Evolutionary conservation across 1,139 yeast genomes (phyloP).

Genomic region (Yamadazyma songkhlaensis): DNA sequence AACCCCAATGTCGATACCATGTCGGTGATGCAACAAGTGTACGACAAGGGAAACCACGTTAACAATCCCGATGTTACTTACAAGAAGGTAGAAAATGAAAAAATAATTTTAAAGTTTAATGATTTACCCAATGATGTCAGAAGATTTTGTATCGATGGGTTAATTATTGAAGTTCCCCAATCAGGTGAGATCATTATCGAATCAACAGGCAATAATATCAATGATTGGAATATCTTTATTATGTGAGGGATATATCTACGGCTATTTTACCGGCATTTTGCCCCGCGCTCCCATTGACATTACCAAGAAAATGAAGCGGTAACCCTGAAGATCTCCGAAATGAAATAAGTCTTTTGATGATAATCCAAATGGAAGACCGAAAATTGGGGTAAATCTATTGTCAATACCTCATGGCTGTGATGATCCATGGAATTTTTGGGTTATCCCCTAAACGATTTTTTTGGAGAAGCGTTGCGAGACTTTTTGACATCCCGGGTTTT

Average conservation of each 20-base stretch:
- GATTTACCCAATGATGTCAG: constrained; percentile 18
- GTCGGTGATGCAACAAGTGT: constrained; percentile 58
- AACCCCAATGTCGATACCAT: constrained; percentile 42
- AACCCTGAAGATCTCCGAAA: too few species aligned
- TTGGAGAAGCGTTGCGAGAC: too few species aligned
- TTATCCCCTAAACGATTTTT: too few species aligned
- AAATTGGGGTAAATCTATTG: too few species aligned
- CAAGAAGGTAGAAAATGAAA: constrained; percentile 25
- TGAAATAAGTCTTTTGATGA: too few species aligned
- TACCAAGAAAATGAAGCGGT: neutral
- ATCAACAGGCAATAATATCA: constrained; percentile 16
- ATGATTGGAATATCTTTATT: constrained; percentile 21
- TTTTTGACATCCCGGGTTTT: too few species aligned
- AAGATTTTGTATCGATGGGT: constrained; percentile 58
- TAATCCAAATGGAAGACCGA: too few species aligned
- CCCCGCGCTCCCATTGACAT: neutral
- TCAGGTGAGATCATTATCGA: constrained; percentile 14
- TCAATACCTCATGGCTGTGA: too few species aligned
- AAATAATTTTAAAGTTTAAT: constrained; percentile 23
- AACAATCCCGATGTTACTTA: constrained; percentile 44
- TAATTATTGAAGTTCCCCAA: constrained; percentile 32
- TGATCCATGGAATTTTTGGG: too few species aligned
- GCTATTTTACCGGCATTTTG: neutral
- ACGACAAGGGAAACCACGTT: constrained; percentile 41
- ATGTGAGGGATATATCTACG: neutral